Percentiles rank a stretch among this genome's conserved stretches.
Evolutionary conservation across 495 filamentous ascomycete species (phyloP).

Genomic region (Aspergillus leporis): DNA sequence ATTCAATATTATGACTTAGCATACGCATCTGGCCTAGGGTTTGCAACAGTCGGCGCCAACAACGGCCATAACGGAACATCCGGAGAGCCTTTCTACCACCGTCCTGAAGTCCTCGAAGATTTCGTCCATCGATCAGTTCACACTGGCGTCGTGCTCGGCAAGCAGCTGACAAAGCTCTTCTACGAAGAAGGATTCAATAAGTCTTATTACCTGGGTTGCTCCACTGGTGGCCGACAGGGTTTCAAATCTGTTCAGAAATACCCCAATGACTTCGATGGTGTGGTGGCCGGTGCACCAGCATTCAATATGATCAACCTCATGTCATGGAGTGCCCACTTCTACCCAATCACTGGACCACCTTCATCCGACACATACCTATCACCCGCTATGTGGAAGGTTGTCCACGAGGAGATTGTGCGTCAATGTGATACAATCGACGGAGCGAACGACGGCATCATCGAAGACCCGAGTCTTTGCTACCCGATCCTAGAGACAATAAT

Average conservation of each 20-base stretch:
- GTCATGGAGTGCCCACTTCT: conserved; percentile 57
- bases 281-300: conserved; percentile 59
- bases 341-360: conserved; percentile 46
- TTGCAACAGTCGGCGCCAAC: conserved; percentile 57
- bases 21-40: conserved; percentile 48
- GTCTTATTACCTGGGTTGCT: conserved; percentile 59
- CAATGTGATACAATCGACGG: conserved; percentile 71
- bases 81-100: conserved; percentile 51
- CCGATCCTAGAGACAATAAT: conserved; percentile 54
- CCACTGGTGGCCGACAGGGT: conserved; percentile 56
- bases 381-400: conserved; percentile 47
- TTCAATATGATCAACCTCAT: conserved; percentile 51
- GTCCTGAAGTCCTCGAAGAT: conserved; percentile 53
- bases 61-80: conserved; percentile 58
- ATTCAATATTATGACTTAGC: conserved; percentile 49
- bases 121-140: conserved; percentile 50
- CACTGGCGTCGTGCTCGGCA: conserved; percentile 53
- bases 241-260: conserved; percentile 52
- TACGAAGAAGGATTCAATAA: conserved; percentile 47
- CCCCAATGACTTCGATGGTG: conserved; percentile 63
- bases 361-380: conserved; percentile 53
- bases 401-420: conserved; percentile 57
- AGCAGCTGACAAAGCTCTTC: conserved; percentile 47
- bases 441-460: conserved; percentile 63
- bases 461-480: conserved; percentile 57